Conservation (phyloP, 2,329 filamentous ascomycete genomes). For the Mollisia scopiformis region DNA sequence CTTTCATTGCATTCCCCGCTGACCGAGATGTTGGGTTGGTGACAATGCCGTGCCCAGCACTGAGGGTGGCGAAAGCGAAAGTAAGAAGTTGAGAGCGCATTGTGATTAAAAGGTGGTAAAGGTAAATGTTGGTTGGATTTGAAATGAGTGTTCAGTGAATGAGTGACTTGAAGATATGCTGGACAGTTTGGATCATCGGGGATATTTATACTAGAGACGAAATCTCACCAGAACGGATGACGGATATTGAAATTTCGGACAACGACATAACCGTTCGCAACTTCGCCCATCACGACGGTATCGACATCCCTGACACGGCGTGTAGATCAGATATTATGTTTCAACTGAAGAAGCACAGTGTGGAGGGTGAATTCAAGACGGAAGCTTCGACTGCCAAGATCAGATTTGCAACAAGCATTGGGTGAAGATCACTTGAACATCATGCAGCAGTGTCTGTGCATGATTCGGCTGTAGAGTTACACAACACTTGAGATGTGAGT, state of each 20-base stretch:
- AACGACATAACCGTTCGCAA: neutral
- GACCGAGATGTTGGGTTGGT: conserved; percentile 43
- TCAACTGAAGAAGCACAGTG: conserved; percentile 2
- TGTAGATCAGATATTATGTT: neutral
- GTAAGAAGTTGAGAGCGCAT: neutral
- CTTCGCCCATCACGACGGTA: neutral
- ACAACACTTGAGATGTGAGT: neutral
- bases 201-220: neutral
- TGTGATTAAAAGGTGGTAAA: neutral
- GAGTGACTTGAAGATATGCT: conserved; percentile 7
- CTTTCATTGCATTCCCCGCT: conserved; percentile 46
- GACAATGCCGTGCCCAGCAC: conserved; percentile 53
- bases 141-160: neutral
- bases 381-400: neutral
- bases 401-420: conserved; percentile 2
- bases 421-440: neutral
- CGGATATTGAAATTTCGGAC: neutral
- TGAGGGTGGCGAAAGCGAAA: conserved; percentile 20
- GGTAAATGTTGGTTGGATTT: neutral
- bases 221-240: neutral
- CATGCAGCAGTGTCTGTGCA: neutral
- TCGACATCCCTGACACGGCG: neutral
- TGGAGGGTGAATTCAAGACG: neutral
- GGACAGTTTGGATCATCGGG: no score
- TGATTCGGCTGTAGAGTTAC: neutral